Evolutionary conservation across 2,329 filamentous ascomycete genomes (phyloP), one percentile per base, ranked within the genome.

Genomic region (Phaeosphaeria sp.): DNA sequence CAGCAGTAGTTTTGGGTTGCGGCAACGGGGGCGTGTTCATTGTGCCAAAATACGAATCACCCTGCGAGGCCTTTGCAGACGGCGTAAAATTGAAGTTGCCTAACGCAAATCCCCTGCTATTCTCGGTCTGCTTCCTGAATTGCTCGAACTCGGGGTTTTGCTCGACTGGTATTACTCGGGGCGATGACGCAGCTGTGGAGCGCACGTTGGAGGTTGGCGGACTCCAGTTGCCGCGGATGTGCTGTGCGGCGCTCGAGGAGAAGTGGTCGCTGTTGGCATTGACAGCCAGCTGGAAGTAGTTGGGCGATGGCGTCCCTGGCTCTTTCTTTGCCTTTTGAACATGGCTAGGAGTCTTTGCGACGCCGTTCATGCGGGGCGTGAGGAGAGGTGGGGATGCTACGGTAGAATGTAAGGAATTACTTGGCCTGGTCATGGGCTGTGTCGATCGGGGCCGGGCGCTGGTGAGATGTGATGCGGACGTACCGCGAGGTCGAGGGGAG

Each of bases 81-180:
- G 77, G 72, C 21, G 73, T 77, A 70, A 82, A 81, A 49, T 77
- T 75, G 55, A 82, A 73, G 20, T 69, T 77, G 25, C 78, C 79
- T 43, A 77, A 63, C 6, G 80, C 69, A 55, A 77, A 81, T 51
- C 77, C 79, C 21, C 73, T 75, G 65, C 88, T 89, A 36, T 85
- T 82, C 69, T 93, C 91, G 17, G 75, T 76, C 69, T 92, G 89
- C 62, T 84, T 87, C 66, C 84, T 84, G 73, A 96, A 94, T 2
- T 90, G 89, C 73, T 94, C 91, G 62, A 91, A 94, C n/a, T 93
- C 89, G 6, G 90, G 86, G 68, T 93, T 93, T 33, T 89, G 87
- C 68, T 94, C 90, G 50, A 92, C 79, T 0, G 91, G 85, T 6
- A 92, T 79, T 62, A 89, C 84, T 61, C 87, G 87, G 2, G 91